Base-by-base conservation (phyloP, 2,329 filamentous ascomycete genomes). In the Verticillium longisporum region DNA sequence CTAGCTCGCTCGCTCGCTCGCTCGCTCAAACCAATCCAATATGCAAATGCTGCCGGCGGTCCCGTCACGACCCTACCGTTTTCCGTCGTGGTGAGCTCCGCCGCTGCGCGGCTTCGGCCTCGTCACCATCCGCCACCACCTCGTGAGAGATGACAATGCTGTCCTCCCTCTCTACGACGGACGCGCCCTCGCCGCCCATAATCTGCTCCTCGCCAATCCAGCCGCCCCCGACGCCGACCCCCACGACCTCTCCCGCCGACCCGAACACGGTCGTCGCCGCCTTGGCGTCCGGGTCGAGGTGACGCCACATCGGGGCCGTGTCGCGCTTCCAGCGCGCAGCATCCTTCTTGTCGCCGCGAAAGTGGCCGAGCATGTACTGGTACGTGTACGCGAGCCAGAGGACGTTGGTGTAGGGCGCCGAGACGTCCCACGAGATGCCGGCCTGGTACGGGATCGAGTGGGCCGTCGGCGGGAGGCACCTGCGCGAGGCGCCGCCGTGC, bases 371-470 rank as follows among this genome's bases (percentile, higher is more conserved):
- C 61, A 86, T 71, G 69, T 85, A 86, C 38, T 77, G 73, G 66
- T 86, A 86, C 5, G 87, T 73, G 64, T 87, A 88, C 3, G 83
- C 82, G 53, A 88, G 76, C 86, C 86, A 88, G 18, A 88, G 73
- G 1, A 88, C 83, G 64, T 88, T 88, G 4, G 83, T 87, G 69
- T 88, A 88, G 1, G 86, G 84, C 33, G 78, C 78, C 65, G 83
- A 80, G 1, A 73, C 76, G 5, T 75, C 70, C 86, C 86, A 88
- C 1, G 77, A 79, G 11, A 86, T 75, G 3, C 80, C 62, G 18
- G 36, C 45, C 13, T 60, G 61, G 65, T 84, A 83, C 0, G 82
- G 77, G 3, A 69, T 76, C 56, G 72, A 71, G 70, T 85, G 81
- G 3, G 73, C 71, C 58, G 76, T 70, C 0, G 82, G 77, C 2